A percentile compares a stretch with the other conserved stretches of the same genome.
Evolutionary conservation across 768 basidiomycete genomes (phyloP).

Genomic region (Clathrus columnatus): DNA sequence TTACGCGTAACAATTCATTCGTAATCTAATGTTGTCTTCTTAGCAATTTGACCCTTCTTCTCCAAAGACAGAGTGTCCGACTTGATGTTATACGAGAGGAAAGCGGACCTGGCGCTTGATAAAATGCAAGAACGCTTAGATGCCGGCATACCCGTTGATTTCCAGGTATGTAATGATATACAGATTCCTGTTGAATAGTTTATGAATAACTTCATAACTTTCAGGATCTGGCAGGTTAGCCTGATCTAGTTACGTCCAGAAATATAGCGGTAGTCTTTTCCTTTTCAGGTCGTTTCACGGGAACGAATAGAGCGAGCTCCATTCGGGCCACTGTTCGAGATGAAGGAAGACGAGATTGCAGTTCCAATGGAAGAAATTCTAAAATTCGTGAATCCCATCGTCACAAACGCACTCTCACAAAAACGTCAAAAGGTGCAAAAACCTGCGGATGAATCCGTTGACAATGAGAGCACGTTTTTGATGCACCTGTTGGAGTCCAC

Average conservation of each 20-base stretch:
- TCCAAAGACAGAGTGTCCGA: constrained; percentile 9
- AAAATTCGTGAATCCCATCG: constrained; percentile 44
- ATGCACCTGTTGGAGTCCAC: constrained; percentile 16
- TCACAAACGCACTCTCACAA: constrained; percentile 37
- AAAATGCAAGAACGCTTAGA: constrained; percentile 34
- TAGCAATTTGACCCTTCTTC: constrained; percentile 5
- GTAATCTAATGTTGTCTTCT: no score
- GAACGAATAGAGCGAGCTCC: constrained; percentile 32
- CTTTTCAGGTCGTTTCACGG: constrained; percentile 50
- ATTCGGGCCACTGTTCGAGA: constrained; percentile 46
- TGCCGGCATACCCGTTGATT: constrained; percentile 45
- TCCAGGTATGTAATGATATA: constrained; percentile 37
- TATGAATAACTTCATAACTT: neutral
- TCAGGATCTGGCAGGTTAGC: constrained; percentile 10
- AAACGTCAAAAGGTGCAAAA: constrained; percentile 18
- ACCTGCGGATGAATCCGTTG: neutral
- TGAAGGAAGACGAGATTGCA: constrained; percentile 39
- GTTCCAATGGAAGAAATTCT: constrained; percentile 40
- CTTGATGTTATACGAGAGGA: neutral
- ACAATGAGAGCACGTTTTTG: constrained; percentile 15
- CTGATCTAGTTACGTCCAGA: no score
- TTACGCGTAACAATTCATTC: no score
- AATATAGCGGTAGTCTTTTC: constrained; percentile 30
- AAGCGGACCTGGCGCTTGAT: constrained; percentile 24
- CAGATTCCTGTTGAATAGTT: no score